phyloP scores from a whole-genome alignment of 2,329 filamentous ascomycete species.

The Parascedosporium putredinis region DNA sequence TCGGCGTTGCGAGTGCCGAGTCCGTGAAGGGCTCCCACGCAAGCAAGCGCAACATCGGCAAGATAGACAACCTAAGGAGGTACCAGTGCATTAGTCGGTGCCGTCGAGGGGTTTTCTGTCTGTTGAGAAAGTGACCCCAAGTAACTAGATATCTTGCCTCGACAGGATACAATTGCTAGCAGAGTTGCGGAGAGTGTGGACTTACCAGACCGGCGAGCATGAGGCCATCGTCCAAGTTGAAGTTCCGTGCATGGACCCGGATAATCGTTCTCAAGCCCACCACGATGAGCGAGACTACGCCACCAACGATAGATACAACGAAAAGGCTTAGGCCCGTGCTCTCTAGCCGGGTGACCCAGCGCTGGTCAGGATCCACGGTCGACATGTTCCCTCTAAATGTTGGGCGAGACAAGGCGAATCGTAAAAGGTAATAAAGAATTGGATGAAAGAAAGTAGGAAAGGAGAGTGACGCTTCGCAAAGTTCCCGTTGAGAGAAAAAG shows the following conservation, averaged over 20 bases:
- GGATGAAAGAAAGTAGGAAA: not conserved
- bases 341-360: slow-evolving; percentile 10
- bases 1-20: slow-evolving; percentile 14
- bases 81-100: too few species aligned
- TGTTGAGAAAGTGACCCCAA: too few species aligned
- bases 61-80: slow-evolving; percentile 11
- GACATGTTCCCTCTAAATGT: slow-evolving; percentile 8
- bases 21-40: slow-evolving; percentile 12
- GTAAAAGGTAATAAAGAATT: not conserved
- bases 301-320: slow-evolving; percentile 13
- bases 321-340: slow-evolving; percentile 12
- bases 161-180: not conserved
- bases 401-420: not conserved
- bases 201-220: slow-evolving; percentile 13
- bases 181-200: slow-evolving; percentile 3
- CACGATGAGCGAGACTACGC: slow-evolving; percentile 11
- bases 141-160: too few species aligned
- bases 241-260: slow-evolving; percentile 7
- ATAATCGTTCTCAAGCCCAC: slow-evolving; percentile 13
- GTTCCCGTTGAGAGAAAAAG: not conserved
- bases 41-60: slow-evolving; percentile 11
- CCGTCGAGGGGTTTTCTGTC: too few species aligned
- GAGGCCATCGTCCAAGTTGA: slow-evolving; percentile 13
- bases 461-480: not conserved
- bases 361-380: slow-evolving; percentile 9